Percentiles rank a stretch among this genome's conserved stretches.
These are phyloP conservation scores for Vicia faba DNA, from an alignment of 306 rosid species.

Conservation along the genomic window DNA sequence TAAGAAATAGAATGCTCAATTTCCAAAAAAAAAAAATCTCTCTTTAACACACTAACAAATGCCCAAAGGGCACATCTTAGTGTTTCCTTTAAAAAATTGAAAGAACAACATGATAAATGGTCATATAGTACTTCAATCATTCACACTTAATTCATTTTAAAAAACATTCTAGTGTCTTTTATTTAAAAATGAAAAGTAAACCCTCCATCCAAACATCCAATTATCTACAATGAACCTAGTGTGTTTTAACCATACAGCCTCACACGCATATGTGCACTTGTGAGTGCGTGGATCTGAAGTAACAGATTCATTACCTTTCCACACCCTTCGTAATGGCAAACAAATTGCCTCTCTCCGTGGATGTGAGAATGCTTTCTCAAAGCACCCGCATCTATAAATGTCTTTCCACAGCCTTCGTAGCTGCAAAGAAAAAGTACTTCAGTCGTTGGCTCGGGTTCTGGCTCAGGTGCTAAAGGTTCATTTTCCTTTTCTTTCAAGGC, in stretches of 20 bases:
- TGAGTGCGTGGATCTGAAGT: background rate
- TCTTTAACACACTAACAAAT: too few relatives aligned
- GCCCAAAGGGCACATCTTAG: too few relatives aligned
- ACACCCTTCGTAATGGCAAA: constrained; percentile 88
- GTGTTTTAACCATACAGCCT: background rate
- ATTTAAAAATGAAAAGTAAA: too few relatives aligned
- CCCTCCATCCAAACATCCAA: too few relatives aligned
- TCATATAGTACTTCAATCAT: too few relatives aligned
- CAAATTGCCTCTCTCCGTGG: constrained; percentile 93
- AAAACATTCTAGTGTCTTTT: too few relatives aligned
- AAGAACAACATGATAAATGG: too few relatives aligned
- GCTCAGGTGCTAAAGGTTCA: constrained; percentile 71
- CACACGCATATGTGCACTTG: background rate
- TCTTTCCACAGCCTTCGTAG: constrained; percentile 92
- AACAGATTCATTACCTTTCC: constrained; percentile 70
- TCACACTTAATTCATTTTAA: too few relatives aligned
- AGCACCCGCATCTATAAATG: constrained; percentile 97
- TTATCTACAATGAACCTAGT: background rate
- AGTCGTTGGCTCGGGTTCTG: constrained; percentile 96
- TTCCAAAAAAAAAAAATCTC: too few relatives aligned
- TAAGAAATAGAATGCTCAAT: too few relatives aligned
- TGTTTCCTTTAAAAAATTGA: too few relatives aligned
- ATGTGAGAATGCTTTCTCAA: constrained; percentile 97
- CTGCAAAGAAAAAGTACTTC: constrained; percentile 99
- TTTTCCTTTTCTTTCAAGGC: constrained; percentile 69